These are phyloP conservation scores for Aspergillus sclerotialis DNA, from an alignment of 2,329 filamentous ascomycete species.

Conservation along the genomic window DNA sequence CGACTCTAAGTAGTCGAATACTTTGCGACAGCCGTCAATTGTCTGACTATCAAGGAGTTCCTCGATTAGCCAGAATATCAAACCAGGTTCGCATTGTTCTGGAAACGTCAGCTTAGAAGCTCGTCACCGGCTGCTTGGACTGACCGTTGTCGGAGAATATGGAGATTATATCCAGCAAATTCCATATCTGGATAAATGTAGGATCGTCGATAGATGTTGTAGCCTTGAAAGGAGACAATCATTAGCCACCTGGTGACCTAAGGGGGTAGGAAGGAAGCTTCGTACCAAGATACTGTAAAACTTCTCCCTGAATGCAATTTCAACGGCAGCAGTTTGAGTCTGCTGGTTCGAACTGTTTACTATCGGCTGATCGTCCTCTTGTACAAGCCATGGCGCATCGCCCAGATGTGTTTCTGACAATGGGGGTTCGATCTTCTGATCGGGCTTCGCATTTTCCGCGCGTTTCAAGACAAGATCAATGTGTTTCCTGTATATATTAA, in stretches of 20 bases:
- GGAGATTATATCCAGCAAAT: constrained; percentile 84
- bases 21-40: constrained; percentile 78
- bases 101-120: constrained; percentile 14
- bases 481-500: constrained; percentile 44
- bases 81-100: constrained; percentile 63
- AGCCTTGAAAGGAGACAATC: constrained; percentile 44
- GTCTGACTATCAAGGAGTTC: constrained; percentile 95
- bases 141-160: constrained; percentile 76
- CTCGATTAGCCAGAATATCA: constrained; percentile 86
- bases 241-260: constrained; percentile 8
- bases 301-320: constrained; percentile 72
- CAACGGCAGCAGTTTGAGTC: constrained; percentile 60
- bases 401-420: constrained; percentile 60
- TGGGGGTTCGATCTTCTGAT: constrained; percentile 62
- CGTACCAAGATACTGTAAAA: constrained; percentile 75
- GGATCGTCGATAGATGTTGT: constrained; percentile 69
- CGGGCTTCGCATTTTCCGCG: constrained; percentile 54
- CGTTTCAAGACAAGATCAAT: constrained; percentile 53
- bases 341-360: constrained; percentile 45
- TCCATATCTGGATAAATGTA: constrained; percentile 80
- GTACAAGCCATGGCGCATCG: constrained; percentile 34
- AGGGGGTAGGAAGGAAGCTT: constrained; percentile 4
- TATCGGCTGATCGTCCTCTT: constrained; percentile 12
- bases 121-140: constrained; percentile 28
- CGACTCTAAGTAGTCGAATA: constrained; percentile 94